phyloP scores from a whole-genome alignment of 495 filamentous ascomycete genomes.

The Aspergillus affinis region DNA sequence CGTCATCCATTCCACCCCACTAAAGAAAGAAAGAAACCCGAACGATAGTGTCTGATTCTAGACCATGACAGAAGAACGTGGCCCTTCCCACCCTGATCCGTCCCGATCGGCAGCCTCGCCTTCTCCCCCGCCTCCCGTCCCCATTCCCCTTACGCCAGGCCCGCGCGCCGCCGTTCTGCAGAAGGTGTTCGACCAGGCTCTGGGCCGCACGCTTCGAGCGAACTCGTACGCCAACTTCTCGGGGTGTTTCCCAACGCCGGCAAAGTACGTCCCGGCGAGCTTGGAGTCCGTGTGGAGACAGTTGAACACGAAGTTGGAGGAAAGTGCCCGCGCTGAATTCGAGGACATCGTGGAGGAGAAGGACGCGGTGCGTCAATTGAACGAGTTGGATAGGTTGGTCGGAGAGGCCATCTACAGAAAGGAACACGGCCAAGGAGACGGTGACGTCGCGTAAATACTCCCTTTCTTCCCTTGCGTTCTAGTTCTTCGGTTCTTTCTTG shows the following conservation, averaged over 20 bases:
- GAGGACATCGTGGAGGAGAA: slow-evolving; percentile 69
- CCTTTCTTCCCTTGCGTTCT: slow-evolving; percentile 10
- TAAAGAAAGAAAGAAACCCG: neutral
- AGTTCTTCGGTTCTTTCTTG: neutral
- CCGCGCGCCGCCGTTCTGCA: slow-evolving; percentile 71
- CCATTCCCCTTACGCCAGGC: slow-evolving; percentile 63
- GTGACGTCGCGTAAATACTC: slow-evolving; percentile 38
- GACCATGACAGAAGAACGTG: slow-evolving; percentile 11
- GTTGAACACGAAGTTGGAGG: slow-evolving; percentile 65
- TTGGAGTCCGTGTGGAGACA: slow-evolving; percentile 67
- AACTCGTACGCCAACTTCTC: slow-evolving; percentile 78
- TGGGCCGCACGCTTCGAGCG: slow-evolving; percentile 68
- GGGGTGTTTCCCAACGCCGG: slow-evolving; percentile 84
- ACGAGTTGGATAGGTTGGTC: slow-evolving; percentile 78
- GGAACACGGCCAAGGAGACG: slow-evolving; percentile 34
- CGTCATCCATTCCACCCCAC: neutral
- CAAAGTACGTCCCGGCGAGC: slow-evolving; percentile 63
- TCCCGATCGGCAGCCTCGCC: slow-evolving; percentile 29
- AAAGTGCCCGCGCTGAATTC: slow-evolving; percentile 67
- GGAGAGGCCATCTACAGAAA: slow-evolving; percentile 64
- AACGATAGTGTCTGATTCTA: neutral
- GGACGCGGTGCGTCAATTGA: slow-evolving; percentile 70
- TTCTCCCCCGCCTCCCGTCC: slow-evolving; percentile 57
- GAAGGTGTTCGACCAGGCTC: slow-evolving; percentile 66
- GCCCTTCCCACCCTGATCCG: slow-evolving; percentile 11